Conservation (phyloP, 768 basidiomycete genomes). For the Termitomyces sp. region DNA sequence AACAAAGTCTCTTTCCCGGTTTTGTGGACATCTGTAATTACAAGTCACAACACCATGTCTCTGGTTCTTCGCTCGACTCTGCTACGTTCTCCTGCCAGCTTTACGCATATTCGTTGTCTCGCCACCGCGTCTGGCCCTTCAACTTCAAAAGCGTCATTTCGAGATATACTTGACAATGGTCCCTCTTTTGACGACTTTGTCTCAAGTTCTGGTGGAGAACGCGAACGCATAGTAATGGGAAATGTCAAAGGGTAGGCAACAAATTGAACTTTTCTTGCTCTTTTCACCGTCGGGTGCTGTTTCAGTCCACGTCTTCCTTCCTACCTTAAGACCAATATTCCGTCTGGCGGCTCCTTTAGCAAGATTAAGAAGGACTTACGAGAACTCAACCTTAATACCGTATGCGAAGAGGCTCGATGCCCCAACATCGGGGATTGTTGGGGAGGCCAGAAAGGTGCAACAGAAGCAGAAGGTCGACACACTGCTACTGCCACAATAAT, state of each 20-base stretch:
- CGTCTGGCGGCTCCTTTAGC: constrained; percentile 81
- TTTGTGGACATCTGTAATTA: background rate
- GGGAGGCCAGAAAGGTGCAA: constrained; percentile 74
- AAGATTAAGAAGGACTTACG: constrained; percentile 95
- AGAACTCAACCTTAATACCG: constrained; percentile 88
- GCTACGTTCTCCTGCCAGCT: constrained; percentile 13
- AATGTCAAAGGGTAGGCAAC: constrained; percentile 52
- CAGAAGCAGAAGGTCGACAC: constrained; percentile 66
- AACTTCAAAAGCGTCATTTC: constrained; percentile 37
- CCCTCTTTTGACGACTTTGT: constrained; percentile 82
- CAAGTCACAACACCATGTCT: constrained; percentile 1
- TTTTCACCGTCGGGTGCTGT: background rate
- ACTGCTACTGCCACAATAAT: constrained; percentile 98
- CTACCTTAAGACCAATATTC: constrained; percentile 87
- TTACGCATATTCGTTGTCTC: constrained; percentile 33
- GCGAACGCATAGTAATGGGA: constrained; percentile 63
- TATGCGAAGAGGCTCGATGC: constrained; percentile 98
- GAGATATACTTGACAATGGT: constrained; percentile 51
- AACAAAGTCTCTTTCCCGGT: background rate
- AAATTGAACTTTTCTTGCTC: background rate
- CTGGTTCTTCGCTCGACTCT: constrained; percentile 3
- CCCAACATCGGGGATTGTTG: constrained; percentile 99
- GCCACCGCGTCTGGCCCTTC: constrained; percentile 41
- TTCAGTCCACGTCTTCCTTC: constrained; percentile 79
- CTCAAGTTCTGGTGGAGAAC: constrained; percentile 30